Conservation (phyloP, 306 rosid genomes). For the Prunus dulcis region DNA sequence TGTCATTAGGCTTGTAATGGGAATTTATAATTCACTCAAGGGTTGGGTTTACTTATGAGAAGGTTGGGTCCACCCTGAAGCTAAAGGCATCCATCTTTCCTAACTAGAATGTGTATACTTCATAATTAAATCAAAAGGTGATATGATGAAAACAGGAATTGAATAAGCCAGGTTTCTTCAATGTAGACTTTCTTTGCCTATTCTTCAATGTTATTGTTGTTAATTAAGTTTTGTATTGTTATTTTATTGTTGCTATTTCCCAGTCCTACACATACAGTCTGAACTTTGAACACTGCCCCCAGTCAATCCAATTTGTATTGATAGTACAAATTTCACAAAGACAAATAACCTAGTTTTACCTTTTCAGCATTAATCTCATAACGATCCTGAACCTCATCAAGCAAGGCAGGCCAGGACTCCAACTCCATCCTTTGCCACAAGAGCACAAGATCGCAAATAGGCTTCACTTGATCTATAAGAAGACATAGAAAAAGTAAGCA, state of each 20-base stretch:
- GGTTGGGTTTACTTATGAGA: no score
- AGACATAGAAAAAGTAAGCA: conserved; percentile 14
- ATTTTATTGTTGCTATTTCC: not conserved
- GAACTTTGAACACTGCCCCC: not conserved
- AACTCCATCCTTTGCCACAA: conserved; percentile 77
- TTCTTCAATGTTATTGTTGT: not conserved
- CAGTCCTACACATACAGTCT: not conserved
- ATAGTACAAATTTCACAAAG: not conserved
- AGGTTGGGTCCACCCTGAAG: no score
- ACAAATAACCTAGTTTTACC: conserved; percentile 37
- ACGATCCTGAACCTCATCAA: conserved; percentile 72
- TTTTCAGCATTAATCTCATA: conserved; percentile 72
- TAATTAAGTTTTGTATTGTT: not conserved
- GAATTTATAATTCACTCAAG: no score
- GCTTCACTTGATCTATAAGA: conserved; percentile 57
- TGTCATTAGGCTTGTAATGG: no score
- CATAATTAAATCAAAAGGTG: no score
- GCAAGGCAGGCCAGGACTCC: conserved; percentile 79
- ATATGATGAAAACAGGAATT: no score
- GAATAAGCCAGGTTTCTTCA: not conserved
- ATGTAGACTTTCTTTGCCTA: not conserved
- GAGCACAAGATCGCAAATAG: conserved; percentile 48
- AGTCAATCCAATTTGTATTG: not conserved
- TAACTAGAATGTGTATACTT: no score
- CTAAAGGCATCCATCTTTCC: no score